Evolutionary conservation across 2,329 filamentous ascomycete species (phyloP).

Genomic region (Cryphonectria naterciae): DNA sequence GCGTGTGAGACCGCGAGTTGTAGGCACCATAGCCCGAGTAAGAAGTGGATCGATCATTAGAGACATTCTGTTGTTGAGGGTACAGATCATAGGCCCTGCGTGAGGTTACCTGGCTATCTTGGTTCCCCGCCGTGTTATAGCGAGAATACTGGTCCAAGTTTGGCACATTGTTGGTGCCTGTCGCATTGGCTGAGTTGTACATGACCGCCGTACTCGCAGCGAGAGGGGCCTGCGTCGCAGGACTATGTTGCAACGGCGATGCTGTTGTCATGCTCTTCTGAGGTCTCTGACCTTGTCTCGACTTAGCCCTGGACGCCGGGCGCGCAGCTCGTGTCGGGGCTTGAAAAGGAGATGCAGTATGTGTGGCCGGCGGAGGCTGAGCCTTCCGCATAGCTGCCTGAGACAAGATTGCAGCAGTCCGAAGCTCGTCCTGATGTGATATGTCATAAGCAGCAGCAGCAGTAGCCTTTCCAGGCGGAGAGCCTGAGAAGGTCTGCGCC

Average conservation of each 20-base stretch:
- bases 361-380: conserved; percentile 39
- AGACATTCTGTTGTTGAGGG: conserved; percentile 36
- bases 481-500: conserved; percentile 4
- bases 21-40: conserved; percentile 36
- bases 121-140: conserved; percentile 28
- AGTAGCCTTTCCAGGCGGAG: conserved; percentile 6
- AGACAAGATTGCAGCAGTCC: conserved; percentile 29
- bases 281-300: conserved; percentile 41
- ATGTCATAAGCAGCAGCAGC: conserved; percentile 16
- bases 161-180: conserved; percentile 28
- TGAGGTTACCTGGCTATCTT: conserved; percentile 33
- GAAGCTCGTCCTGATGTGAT: conserved; percentile 23
- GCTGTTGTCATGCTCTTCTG: conserved; percentile 40
- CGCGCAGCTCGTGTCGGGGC: conserved; percentile 26
- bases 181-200: conserved; percentile 28
- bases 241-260: conserved; percentile 27
- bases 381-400: conserved; percentile 34
- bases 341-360: conserved; percentile 37
- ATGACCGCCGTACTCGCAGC: conserved; percentile 27
- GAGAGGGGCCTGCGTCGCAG: conserved; percentile 19
- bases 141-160: conserved; percentile 33
- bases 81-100: conserved; percentile 39
- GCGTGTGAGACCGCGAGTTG: conserved; percentile 28
- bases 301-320: conserved; percentile 36
- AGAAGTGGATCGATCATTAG: conserved; percentile 27